Percentiles rank a stretch among this genome's conserved stretches.
phyloP scores from a whole-genome alignment of 2,329 filamentous ascomycete genomes.

The Falciphora oryzae region DNA sequence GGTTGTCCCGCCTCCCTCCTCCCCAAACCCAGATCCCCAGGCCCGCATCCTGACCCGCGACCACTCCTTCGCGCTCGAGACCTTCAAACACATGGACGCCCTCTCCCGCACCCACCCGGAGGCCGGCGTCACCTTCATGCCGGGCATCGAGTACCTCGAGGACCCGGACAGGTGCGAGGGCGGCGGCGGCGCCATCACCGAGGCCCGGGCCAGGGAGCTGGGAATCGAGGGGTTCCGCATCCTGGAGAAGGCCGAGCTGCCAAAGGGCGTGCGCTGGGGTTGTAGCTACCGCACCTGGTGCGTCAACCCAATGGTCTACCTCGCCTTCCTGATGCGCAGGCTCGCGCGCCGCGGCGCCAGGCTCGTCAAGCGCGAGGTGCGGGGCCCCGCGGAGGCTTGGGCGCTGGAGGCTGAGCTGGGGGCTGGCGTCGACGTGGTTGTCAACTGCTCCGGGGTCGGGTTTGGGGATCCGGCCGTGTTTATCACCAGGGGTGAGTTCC shows the following conservation, averaged over 20 bases:
- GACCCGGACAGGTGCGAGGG: conserved; percentile 23
- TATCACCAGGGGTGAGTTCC: conserved; percentile 33
- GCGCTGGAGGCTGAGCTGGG: conserved; percentile 23
- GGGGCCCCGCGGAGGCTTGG: conserved; percentile 33
- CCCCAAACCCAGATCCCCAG: no score
- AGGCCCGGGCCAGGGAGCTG: conserved; percentile 25
- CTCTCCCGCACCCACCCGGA: conserved; percentile 26
- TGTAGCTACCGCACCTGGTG: conserved; percentile 50
- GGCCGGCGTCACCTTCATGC: conserved; percentile 42
- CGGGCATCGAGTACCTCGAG: conserved; percentile 48
- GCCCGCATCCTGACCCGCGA: conserved; percentile 27
- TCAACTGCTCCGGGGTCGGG: conserved; percentile 42
- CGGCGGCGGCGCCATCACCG: conserved; percentile 23
- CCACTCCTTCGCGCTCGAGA: conserved; percentile 35
- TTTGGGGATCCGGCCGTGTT: conserved; percentile 34
- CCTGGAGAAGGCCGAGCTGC: conserved; percentile 31
- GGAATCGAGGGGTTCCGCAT: conserved; percentile 33
- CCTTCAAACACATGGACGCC: conserved; percentile 36
- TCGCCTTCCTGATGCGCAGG: conserved; percentile 37
- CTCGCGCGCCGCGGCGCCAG: conserved; percentile 33
- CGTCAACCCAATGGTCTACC: conserved; percentile 49
- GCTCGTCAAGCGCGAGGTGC: conserved; percentile 28
- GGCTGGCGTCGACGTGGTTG: conserved; percentile 25
- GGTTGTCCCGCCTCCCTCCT: conserved; percentile 32
- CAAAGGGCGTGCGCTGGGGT: conserved; percentile 36